Conservation (phyloP, 179 eudicot genomes). For the Beta lomatogona region DNA sequence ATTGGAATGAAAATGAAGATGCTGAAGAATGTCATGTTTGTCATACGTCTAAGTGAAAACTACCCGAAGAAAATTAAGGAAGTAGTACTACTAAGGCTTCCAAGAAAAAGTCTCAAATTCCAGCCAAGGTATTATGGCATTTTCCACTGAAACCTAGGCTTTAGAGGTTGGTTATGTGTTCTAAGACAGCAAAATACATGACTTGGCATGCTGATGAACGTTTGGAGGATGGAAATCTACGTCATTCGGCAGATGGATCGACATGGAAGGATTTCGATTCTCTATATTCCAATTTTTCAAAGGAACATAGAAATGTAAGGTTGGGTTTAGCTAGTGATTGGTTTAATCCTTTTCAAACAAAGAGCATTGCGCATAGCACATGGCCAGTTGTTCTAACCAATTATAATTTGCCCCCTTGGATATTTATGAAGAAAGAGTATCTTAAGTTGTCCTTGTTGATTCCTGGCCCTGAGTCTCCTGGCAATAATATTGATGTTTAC, state of each 20-base stretch:
- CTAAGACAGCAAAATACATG: background rate
- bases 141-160: background rate
- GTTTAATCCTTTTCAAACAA: background rate
- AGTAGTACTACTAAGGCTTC: background rate
- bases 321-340: background rate
- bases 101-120: too few species aligned
- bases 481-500: slow-evolving; percentile 4
- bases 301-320: background rate
- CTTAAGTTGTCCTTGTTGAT: background rate
- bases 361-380: background rate
- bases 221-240: too few species aligned
- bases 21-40: too few species aligned
- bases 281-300: background rate
- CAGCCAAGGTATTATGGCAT: background rate
- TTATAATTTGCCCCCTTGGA: background rate
- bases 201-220: background rate
- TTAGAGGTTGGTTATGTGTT: background rate
- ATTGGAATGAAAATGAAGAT: too few species aligned
- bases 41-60: too few species aligned
- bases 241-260: too few species aligned
- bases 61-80: background rate
- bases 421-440: background rate
- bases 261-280: background rate
- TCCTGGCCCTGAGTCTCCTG: background rate
- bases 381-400: background rate